phyloP scores from a whole-genome alignment of 306 rosid species.

The Casuarina glauca region DNA sequence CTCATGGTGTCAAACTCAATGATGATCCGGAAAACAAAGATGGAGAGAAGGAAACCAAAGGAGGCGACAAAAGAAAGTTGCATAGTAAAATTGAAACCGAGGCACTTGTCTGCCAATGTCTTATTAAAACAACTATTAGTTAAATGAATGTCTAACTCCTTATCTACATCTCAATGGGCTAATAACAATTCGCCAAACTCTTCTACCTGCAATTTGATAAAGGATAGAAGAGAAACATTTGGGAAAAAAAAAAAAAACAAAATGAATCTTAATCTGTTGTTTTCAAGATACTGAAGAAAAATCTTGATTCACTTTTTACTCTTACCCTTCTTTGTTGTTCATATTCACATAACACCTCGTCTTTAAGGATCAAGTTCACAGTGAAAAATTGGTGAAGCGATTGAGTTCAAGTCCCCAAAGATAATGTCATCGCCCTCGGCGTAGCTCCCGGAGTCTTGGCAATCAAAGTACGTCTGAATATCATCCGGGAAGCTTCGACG shows the following conservation, averaged over 20 bases:
- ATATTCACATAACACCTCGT: constrained; percentile 21
- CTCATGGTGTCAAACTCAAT: no score
- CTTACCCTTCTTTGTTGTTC: not conserved
- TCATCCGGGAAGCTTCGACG: constrained; percentile 77
- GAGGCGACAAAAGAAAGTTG: not conserved
- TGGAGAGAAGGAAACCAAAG: no score
- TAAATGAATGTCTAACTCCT: constrained; percentile 15
- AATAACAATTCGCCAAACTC: constrained; percentile 5
- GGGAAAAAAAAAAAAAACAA: no score
- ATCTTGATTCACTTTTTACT: not conserved
- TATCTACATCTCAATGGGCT: constrained; percentile 24
- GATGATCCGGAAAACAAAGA: no score
- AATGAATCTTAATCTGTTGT: not conserved
- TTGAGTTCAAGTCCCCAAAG: constrained; percentile 58
- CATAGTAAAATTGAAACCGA: not conserved
- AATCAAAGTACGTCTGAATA: constrained; percentile 78
- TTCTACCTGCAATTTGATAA: not conserved
- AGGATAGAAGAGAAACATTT: not conserved
- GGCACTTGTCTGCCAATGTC: not conserved
- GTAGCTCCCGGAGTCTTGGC: constrained; percentile 48
- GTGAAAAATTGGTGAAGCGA: constrained; percentile 60
- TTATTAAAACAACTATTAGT: not conserved
- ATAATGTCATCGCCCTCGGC: constrained; percentile 62
- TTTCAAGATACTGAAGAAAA: not conserved
- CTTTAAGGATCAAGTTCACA: constrained; percentile 56